Evolutionary conservation across 2,329 filamentous ascomycete genomes (phyloP).

Genomic region (Trichophyton simii): DNA sequence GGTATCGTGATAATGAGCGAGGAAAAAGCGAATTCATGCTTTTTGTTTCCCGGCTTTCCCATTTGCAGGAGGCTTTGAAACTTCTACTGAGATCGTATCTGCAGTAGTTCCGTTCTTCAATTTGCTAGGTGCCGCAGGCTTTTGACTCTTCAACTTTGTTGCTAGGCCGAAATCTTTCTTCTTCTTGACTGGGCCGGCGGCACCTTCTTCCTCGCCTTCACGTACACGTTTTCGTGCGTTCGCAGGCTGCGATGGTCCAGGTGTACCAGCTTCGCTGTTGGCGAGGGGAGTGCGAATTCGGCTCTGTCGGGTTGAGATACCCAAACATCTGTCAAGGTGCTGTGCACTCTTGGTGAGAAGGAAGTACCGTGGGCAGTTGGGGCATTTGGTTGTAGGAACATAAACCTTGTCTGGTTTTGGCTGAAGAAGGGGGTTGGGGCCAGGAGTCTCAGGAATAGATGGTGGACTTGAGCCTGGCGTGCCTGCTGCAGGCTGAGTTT

Average conservation of each 20-base stretch:
- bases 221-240: conserved; percentile 18
- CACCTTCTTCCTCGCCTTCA: conserved; percentile 10
- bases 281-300: conserved; percentile 29
- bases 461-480: conserved; percentile 26
- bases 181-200: conserved; percentile 7
- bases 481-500: conserved; percentile 26
- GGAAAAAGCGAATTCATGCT: not conserved
- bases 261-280: conserved; percentile 33
- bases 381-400: conserved; percentile 40
- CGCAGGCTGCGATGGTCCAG: not conserved
- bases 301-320: conserved; percentile 41
- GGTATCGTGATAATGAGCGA: not conserved
- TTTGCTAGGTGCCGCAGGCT: conserved; percentile 28
- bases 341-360: conserved; percentile 49
- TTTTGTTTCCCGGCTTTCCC: conserved; percentile 5
- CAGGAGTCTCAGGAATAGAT: conserved; percentile 20
- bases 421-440: conserved; percentile 21
- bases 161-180: conserved; percentile 7
- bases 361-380: conserved; percentile 48
- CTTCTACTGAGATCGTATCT: conserved; percentile 16
- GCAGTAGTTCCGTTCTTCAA: conserved; percentile 32
- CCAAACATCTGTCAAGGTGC: conserved; percentile 50
- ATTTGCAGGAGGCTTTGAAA: not conserved
- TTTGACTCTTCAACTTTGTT: conserved; percentile 26
- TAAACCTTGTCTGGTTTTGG: conserved; percentile 21